Base-by-base conservation (phyloP, 192 early-diverging fungal species). In the Jimgerdemannia flammicorona region DNA sequence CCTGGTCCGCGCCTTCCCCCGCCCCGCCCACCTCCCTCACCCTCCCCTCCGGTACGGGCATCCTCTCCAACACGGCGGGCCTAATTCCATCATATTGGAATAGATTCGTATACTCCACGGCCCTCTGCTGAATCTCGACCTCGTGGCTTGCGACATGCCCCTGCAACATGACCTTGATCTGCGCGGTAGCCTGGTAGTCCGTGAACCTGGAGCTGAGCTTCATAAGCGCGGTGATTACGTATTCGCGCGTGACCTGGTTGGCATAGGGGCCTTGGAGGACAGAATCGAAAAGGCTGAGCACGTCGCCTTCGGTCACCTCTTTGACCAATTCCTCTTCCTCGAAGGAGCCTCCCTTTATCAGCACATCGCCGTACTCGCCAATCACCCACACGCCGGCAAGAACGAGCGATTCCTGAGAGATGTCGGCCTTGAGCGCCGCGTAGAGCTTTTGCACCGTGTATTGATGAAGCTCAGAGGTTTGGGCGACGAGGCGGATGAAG, bases 281-380 rank as follows among this genome's bases (percentile, higher is more conserved):
- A 3, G 86, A 86, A 44, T 90, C 86, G 71, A 99, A 81, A 59
- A 94, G 79, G 41, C 86, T 86, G 69, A 94, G 86, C 43, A 99
- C 91, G 66, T 94, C 92, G 1, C 78, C 70, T 71, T 98, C 94
- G 3, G 89, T 6, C 76, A 88, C 87, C 78, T 90, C 88, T 40
- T 84, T 86, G 3, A 80, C 72, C 8, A 80, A 72, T 49, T 92
- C 92, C 41, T 90, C 92, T 49, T 94, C 94, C 73, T 91, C 92
- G 71, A 88, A 89, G 63, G 64, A 85, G 40, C 90, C 92, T 40
- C 83, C 87, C 18, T 81, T 84, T 39, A 95, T 90, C 29, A 99
- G 87, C 9, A 96, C 79, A 78, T 99, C 97, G 43, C 96, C 98
- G 80, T 93, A 99, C 82, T 99, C 98, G 66, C 98, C 98, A 80